Conservation (phyloP, 371 early-diverging fungal genomes). For the Encephalitozoon hellem region DNA sequence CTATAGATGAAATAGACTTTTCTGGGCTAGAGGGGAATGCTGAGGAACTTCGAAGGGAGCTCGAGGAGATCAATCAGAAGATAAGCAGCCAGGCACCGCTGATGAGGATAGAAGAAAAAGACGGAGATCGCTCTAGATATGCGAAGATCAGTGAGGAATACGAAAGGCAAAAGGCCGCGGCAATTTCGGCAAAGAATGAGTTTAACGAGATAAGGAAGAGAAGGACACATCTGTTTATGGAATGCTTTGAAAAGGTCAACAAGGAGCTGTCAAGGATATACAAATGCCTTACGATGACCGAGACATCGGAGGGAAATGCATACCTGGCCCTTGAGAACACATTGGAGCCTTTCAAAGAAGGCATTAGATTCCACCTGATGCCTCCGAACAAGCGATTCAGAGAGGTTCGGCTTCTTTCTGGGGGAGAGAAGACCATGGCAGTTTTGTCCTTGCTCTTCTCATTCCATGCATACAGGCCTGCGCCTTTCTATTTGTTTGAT, state of each 20-base stretch:
- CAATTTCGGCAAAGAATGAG: constrained; percentile 61
- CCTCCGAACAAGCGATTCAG: constrained; percentile 95
- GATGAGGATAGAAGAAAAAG: neutral
- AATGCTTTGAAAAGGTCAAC: constrained; percentile 78
- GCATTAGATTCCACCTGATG: constrained; percentile 92
- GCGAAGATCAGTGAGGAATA: constrained; percentile 29
- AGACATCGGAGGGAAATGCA: constrained; percentile 65
- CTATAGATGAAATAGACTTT: constrained; percentile 46
- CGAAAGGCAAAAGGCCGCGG: constrained; percentile 33
- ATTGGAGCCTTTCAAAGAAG: constrained; percentile 83
- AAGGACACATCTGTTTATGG: constrained; percentile 69
- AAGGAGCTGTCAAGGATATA: constrained; percentile 80
- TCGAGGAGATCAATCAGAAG: constrained; percentile 7
- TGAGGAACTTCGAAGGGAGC: neutral
- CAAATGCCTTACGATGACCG: constrained; percentile 74
- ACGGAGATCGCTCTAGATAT: neutral
- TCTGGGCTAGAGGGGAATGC: neutral
- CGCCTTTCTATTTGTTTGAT: constrained; percentile 97
- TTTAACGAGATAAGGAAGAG: constrained; percentile 72
- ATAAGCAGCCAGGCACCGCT: neutral
- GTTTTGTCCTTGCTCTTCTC: constrained; percentile 90
- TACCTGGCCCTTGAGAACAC: constrained; percentile 80
- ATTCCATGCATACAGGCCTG: constrained; percentile 78
- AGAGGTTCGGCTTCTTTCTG: constrained; percentile 93
- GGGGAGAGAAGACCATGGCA: constrained; percentile 95